These are phyloP conservation scores for Aureobasidium subglaciale DNA, from an alignment of 2,329 filamentous ascomycete genomes.

Conservation along the genomic window DNA sequence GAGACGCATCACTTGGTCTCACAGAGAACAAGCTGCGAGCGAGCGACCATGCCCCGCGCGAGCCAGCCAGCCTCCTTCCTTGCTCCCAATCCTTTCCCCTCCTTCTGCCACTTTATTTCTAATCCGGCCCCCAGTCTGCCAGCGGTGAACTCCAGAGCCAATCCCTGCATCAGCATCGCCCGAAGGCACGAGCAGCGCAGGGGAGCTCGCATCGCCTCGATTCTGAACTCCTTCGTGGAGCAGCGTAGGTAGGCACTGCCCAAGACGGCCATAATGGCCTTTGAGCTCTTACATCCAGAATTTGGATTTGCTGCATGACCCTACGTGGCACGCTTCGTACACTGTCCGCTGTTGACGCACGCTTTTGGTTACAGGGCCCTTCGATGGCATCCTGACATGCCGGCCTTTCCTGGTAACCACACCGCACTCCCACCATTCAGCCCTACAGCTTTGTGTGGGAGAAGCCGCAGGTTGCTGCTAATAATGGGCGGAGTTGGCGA, in stretches of 20 bases:
- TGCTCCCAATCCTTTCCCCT: background rate
- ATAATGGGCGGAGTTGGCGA: constrained; percentile 16
- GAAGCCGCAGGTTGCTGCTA: constrained; percentile 13
- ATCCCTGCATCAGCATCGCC: constrained; percentile 10
- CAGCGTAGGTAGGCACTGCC: background rate
- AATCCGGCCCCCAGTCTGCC: constrained; percentile 2
- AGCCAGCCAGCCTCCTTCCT: constrained; percentile 7
- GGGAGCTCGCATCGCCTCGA: constrained; percentile 11
- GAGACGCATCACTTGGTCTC: constrained; percentile 9
- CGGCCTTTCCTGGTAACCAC: background rate
- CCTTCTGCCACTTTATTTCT: constrained; percentile 6
- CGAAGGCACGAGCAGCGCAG: constrained; percentile 10
- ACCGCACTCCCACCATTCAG: constrained; percentile 13
- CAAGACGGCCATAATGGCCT: constrained; percentile 4
- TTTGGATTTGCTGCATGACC: constrained; percentile 11
- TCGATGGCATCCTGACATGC: background rate
- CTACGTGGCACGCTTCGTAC: constrained; percentile 2
- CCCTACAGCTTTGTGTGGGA: constrained; percentile 8
- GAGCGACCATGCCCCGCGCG: background rate
- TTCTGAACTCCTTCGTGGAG: background rate
- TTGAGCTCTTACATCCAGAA: background rate
- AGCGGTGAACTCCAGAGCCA: constrained; percentile 10
- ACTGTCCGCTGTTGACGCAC: background rate
- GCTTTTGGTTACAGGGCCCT: background rate
- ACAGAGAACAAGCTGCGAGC: constrained; percentile 1